These are phyloP conservation scores for Ambrosia artemisiifolia DNA, from an alignment of 129 eudicot species.

Conservation along the genomic window DNA sequence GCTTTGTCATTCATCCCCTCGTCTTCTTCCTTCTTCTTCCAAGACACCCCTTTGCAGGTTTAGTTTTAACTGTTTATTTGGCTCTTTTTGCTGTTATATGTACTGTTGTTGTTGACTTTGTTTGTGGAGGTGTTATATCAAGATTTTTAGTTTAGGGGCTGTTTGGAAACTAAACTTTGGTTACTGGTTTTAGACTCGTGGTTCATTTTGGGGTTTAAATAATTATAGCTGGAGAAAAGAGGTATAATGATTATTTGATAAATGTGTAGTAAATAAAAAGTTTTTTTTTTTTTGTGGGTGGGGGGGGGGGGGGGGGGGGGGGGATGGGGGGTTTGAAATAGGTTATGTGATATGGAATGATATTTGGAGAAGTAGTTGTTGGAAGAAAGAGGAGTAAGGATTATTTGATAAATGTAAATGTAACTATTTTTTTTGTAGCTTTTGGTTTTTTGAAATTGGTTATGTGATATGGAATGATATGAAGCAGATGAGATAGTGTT, in stretches of 20 bases:
- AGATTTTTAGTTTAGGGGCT: background rate
- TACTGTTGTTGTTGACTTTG: background rate
- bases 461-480: background rate
- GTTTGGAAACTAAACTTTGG: background rate
- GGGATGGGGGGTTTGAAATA: no score
- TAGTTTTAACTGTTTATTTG: background rate
- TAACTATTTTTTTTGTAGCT: background rate
- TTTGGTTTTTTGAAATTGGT: background rate
- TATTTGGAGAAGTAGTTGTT: no score
- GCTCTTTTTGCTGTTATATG: background rate
- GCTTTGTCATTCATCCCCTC: constrained; percentile 43
- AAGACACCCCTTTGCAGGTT: constrained; percentile 42
- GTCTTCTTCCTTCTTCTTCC: constrained; percentile 19
- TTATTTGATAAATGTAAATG: background rate
- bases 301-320: no score
- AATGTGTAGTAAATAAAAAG: background rate
- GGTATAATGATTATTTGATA: background rate
- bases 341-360: background rate
- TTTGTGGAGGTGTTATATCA: background rate
- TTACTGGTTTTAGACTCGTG: no score
- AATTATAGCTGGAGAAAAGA: background rate
- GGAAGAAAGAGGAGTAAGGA: background rate
- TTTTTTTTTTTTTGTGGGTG: no score
- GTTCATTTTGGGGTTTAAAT: background rate
- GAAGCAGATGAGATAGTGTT: background rate